Percentiles rank a stretch among this genome's conserved stretches.
Conservation (phyloP, 768 basidiomycete species). For the Grammothele lineata region DNA sequence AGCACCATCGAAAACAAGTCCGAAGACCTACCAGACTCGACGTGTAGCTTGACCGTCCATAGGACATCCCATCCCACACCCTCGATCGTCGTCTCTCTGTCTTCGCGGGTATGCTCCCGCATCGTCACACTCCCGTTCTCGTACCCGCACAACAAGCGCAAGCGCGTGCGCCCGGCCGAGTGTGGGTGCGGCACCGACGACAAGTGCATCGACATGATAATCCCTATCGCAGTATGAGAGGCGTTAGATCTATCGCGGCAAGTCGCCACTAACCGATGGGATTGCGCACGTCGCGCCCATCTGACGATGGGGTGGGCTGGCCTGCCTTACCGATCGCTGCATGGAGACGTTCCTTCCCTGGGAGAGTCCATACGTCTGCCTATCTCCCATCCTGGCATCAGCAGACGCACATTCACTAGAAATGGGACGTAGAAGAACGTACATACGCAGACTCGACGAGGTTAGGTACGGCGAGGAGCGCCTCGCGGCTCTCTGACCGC, state of each 20-base stretch:
- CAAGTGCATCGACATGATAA: conserved; percentile 87
- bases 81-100: conserved; percentile 52
- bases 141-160: conserved; percentile 71
- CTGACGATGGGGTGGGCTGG: conserved; percentile 25
- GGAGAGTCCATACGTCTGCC: conserved; percentile 88
- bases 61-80: conserved; percentile 69
- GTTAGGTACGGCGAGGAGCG: conserved; percentile 80
- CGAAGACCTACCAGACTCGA: conserved; percentile 54
- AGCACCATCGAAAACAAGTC: too few relatives aligned
- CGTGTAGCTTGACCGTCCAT: conserved; percentile 66
- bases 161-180: conserved; percentile 27
- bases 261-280: conserved; percentile 45
- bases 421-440: conserved; percentile 16
- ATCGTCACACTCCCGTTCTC: conserved; percentile 86
- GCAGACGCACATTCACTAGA: neutral
- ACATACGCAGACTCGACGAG: conserved; percentile 85
- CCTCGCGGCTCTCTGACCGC: conserved; percentile 24
- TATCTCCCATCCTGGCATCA: conserved; percentile 25
- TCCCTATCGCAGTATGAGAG: conserved; percentile 43
- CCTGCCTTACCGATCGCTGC: conserved; percentile 74
- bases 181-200: conserved; percentile 36
- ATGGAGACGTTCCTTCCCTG: conserved; percentile 64
- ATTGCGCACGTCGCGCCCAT: conserved; percentile 44
- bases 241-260: neutral
- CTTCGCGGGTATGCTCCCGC: conserved; percentile 43